Conservation (phyloP, 371 early-diverging fungal genomes). For the Mortierella sp. region DNA sequence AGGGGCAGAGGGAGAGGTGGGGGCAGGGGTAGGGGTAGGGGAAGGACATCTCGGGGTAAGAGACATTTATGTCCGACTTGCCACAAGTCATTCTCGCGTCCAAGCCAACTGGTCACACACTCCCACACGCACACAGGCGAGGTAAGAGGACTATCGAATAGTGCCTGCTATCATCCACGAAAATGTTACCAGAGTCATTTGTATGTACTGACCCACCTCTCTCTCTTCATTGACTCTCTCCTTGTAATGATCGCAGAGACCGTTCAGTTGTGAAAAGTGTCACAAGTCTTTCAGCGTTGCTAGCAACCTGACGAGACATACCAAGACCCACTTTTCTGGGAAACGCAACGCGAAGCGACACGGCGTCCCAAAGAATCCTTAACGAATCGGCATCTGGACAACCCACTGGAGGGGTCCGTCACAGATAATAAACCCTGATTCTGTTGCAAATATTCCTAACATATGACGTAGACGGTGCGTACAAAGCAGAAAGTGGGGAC, state of each 20-base stretch:
- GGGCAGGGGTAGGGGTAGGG: too few relatives aligned
- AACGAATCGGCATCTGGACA: background rate
- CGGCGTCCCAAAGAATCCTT: too few relatives aligned
- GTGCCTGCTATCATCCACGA: too few relatives aligned
- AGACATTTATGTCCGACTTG: constrained; percentile 11
- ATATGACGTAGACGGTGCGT: too few relatives aligned
- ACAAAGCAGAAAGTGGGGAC: too few relatives aligned
- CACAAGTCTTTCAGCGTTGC: constrained; percentile 13
- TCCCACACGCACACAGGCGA: constrained; percentile 15
- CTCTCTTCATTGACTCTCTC: background rate
- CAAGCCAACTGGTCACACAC: constrained; percentile 22
- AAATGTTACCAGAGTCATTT: too few relatives aligned
- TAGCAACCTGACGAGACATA: constrained; percentile 22
- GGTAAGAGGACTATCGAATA: constrained; percentile 1
- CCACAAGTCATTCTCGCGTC: constrained; percentile 16
- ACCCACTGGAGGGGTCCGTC: too few relatives aligned
- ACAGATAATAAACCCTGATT: too few relatives aligned
- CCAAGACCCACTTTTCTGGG: background rate
- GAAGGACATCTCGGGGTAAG: background rate
- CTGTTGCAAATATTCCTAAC: too few relatives aligned
- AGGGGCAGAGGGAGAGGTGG: too few relatives aligned
- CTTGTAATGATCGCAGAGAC: constrained; percentile 11
- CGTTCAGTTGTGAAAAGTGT: constrained; percentile 6
- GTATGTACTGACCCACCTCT: background rate
- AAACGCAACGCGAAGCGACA: background rate